These are phyloP conservation scores for Monascus ruber DNA, from an alignment of 2,329 filamentous ascomycete species.

Conservation along the genomic window DNA sequence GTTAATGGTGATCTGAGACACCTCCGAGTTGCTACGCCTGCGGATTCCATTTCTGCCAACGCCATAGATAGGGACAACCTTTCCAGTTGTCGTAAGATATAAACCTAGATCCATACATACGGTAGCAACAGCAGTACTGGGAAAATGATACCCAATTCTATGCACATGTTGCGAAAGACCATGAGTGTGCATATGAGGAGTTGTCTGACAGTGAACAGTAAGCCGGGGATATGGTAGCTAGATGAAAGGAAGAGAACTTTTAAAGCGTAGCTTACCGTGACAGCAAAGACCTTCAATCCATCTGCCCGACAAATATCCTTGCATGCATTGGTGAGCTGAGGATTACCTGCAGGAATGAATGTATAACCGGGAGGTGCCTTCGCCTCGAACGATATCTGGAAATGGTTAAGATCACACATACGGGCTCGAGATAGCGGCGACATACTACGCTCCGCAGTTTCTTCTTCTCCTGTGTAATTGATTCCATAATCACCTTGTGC, in stretches of 20 bases:
- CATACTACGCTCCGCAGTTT: slow-evolving; percentile 44
- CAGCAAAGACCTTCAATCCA: slow-evolving; percentile 44
- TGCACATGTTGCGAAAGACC: slow-evolving; percentile 50
- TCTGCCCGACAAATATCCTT: slow-evolving; percentile 49
- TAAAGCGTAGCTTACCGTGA: slow-evolving; percentile 42
- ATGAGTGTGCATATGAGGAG: slow-evolving; percentile 38
- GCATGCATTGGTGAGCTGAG: slow-evolving; percentile 46
- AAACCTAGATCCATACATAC: slow-evolving; percentile 41
- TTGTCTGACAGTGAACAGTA: slow-evolving; percentile 28
- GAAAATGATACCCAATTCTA: slow-evolving; percentile 53
- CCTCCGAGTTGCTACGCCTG: slow-evolving; percentile 17
- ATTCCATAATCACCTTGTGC: slow-evolving; percentile 49
- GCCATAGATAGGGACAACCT: slow-evolving; percentile 28
- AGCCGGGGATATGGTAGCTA: slow-evolving; percentile 4
- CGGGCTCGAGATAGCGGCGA: slow-evolving; percentile 6
- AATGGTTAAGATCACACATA: slow-evolving; percentile 21
- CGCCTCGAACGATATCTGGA: slow-evolving; percentile 44
- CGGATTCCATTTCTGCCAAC: slow-evolving; percentile 13
- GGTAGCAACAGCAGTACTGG: slow-evolving; percentile 45
- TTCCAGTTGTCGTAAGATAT: slow-evolving; percentile 37
- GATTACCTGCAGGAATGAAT: slow-evolving; percentile 50
- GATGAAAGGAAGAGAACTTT: not conserved
- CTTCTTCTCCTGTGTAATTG: slow-evolving; percentile 48
- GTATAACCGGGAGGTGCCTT: slow-evolving; percentile 48
- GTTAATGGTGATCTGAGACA: slow-evolving; percentile 37